These are phyloP conservation scores for Microcyclospora tardicrescens DNA, from an alignment of 2,329 filamentous ascomycete genomes.

Conservation along the genomic window DNA sequence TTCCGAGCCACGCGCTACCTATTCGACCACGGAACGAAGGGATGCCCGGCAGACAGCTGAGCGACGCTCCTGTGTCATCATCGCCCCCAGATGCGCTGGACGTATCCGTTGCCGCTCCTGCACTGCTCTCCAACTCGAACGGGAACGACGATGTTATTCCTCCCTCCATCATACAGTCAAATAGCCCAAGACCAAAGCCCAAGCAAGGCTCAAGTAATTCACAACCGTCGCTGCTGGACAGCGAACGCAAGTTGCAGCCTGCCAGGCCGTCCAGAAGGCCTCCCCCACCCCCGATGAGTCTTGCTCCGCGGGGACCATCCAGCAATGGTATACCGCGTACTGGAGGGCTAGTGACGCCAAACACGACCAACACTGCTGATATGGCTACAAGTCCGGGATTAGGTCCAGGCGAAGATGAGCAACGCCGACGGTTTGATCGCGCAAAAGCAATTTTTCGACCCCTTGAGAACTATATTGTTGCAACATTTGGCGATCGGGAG, in stretches of 20 bases:
- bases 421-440: slow-evolving; percentile 20
- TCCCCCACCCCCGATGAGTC: slow-evolving; percentile 19
- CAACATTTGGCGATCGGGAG: slow-evolving; percentile 55
- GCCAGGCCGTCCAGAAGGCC: slow-evolving; percentile 19
- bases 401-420: slow-evolving; percentile 9
- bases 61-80: slow-evolving; percentile 13
- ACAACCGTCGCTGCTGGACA: slow-evolving; percentile 2
- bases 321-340: slow-evolving; percentile 1
- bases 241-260: slow-evolving; percentile 15
- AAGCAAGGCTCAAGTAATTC: neutral
- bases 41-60: slow-evolving; percentile 4
- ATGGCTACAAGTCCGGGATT: too few species aligned
- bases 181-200: slow-evolving; percentile 1
- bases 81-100: slow-evolving; percentile 13
- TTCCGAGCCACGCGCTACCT: neutral
- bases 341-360: slow-evolving; percentile 1
- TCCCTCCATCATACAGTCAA: slow-evolving; percentile 6
- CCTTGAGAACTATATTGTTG: slow-evolving; percentile 64
- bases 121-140: slow-evolving; percentile 9
- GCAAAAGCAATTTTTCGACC: slow-evolving; percentile 56
- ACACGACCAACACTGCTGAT: slow-evolving; percentile 8
- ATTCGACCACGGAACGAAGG: slow-evolving; percentile 1
- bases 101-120: neutral
- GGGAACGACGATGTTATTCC: slow-evolving; percentile 18
- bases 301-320: slow-evolving; percentile 10